Evolutionary conservation across 345 rosid species (phyloP), one percentile per base, ranked within the genome.

Genomic region (Nephelium lappaceum): DNA sequence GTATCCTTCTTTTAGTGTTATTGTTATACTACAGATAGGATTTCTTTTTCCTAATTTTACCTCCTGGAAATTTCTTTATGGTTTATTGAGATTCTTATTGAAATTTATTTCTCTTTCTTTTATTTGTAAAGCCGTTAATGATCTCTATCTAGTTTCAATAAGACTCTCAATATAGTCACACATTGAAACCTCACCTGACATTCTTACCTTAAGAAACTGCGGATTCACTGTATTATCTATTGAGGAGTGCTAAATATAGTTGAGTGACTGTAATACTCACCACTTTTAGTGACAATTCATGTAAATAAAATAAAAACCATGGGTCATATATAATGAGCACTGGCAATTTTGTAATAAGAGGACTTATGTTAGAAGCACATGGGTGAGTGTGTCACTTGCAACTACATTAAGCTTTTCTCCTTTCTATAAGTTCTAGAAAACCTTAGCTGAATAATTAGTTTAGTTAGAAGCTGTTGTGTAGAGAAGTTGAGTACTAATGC

Each of bases 381-480:
- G 58, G 58, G 58, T 53, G 5, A 53, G n/a, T 18, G n/a, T 15
- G 21, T 53, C 58, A 53, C n/a, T 53, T 0, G 8, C n/a, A 6
- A 51, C n/a, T 51, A 2, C 18, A 53, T 53, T 53, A 15, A 4
- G 19, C 58, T 53, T 53, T 53, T 53, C 57, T 51, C 57, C 38
- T 66, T 27, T 38, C 69, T 66, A 18, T 12, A 38, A 36, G 69
- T 66, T 66, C 21, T 38, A n/a, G 42, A n/a, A 47, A 5, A 16
- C 53, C 53, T 21, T 12, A 68, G 18, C 53, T 42, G 72, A n/a
- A 68, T 31, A 67, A 68, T 41, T 23, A 68, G 72, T 68, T 68
- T 42, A 10, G 11, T 42, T 19, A 68, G 31, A 3, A 42, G 53
- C 55, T 68, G 72, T 42, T 41, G 27, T 49, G 21, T 42, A 7